Conservation (phyloP, 192 early-diverging fungal species). For the Jimgerdemannia flammicorona region DNA sequence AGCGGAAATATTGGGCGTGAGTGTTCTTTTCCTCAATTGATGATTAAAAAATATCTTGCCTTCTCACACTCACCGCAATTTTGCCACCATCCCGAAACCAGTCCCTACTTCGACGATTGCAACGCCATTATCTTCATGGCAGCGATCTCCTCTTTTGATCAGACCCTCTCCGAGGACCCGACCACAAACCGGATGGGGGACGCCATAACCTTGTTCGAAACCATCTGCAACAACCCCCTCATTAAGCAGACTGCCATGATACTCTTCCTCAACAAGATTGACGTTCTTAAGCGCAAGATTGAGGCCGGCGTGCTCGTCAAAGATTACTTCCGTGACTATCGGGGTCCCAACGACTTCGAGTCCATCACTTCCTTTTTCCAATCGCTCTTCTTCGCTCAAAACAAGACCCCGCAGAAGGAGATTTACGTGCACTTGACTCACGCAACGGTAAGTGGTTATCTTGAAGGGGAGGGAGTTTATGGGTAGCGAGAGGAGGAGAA, state of each 20-base stretch:
- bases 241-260: slow-evolving; percentile 1
- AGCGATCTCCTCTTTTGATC: slow-evolving; percentile 58
- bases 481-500: no score
- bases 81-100: slow-evolving; percentile 7
- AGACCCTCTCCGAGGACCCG: slow-evolving; percentile 50
- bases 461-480: not conserved
- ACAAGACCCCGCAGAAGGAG: slow-evolving; percentile 38
- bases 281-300: slow-evolving; percentile 6
- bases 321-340: slow-evolving; percentile 3
- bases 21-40: not conserved
- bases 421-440: slow-evolving; percentile 43
- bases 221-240: not conserved
- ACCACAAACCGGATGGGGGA: slow-evolving; percentile 1
- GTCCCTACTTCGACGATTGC: slow-evolving; percentile 50
- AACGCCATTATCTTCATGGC: slow-evolving; percentile 56
- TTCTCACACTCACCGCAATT: slow-evolving; percentile 2
- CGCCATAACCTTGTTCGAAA: slow-evolving; percentile 6
- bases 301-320: slow-evolving; percentile 3
- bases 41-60: no score
- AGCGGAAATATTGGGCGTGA: slow-evolving; percentile 41
- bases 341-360: slow-evolving; percentile 37
- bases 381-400: slow-evolving; percentile 35
- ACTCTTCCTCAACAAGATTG: slow-evolving; percentile 3
- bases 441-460: slow-evolving; percentile 35
- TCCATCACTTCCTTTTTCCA: slow-evolving; percentile 43